Base-by-base conservation (phyloP, 2,329 filamentous ascomycete genomes). In the Chaetoscypha palmicola region DNA sequence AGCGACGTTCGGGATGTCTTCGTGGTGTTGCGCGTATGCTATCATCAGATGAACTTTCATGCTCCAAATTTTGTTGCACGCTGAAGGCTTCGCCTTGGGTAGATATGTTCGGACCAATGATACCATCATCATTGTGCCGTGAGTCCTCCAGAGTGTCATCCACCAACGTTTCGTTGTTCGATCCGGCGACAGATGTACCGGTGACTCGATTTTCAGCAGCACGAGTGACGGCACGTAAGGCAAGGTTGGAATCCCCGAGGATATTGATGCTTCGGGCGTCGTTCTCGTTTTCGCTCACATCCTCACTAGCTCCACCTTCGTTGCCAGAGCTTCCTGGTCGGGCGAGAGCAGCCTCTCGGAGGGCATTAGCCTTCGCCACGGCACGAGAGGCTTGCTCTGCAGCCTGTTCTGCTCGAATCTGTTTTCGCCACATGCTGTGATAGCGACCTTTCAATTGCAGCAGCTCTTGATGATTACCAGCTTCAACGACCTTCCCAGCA, bases 391-490 rank as follows among this genome's bases (percentile, higher is more conserved):
- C 79, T 58, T 80, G 73, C 44, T 77, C 73, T 2, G 77, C 77
- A 4, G 83, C 85, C 51, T 75, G 75, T 60, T 90, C 83, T 2
- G 86, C 85, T 48, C 83, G 76, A 50, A 86, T 89, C 64, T 95
- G 89, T 65, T 90, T 91, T 51, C 82, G 79, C 89, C 89, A 95
- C 79, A 95, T 90, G 48, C 81, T 77, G 50, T 57, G 76, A 59
- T 95, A 95, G 48, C 81, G 79, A 10, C 86, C 87, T 22, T 78
- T 79, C 37, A 76, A 68, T 2, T 72, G 71, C 4, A 94, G 69
- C 3, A 95, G 72, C 55, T 91, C 80, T 12, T 83, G 75, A 59
- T 95, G 89, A 0, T 81, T 89, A 12, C 88, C 88, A 37, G 76
- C 74, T 66, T 94, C 88, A 11, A 78, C 77, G 39, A 94, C 83